Evolutionary conservation across 169 alveolate species (phyloP).

Genomic region (Plasmodium adleri): DNA sequence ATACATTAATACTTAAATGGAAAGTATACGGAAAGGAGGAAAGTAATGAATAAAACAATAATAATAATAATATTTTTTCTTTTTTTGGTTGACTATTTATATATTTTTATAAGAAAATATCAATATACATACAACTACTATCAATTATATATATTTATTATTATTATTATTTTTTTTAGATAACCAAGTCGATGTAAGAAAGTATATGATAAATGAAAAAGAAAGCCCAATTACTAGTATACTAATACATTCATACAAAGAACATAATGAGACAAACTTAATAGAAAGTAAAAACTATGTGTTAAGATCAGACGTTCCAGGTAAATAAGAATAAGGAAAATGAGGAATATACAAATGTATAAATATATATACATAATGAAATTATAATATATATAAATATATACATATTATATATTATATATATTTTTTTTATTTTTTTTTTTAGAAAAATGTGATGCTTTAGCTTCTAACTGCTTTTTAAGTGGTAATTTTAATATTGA

Average conservation of each 20-base stretch:
- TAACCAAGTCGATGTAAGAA: conserved; percentile 14
- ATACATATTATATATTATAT: too few relatives aligned
- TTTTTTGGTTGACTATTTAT: too few relatives aligned
- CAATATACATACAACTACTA: background rate
- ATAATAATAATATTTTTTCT: background rate
- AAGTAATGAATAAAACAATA: background rate
- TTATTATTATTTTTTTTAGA: background rate
- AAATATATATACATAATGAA: background rate
- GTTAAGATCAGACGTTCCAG: conserved; percentile 3
- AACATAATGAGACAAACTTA: background rate
- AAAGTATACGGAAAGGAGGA: background rate
- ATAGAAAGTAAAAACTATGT: conserved; percentile 9
- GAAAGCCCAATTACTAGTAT: conserved; percentile 12
- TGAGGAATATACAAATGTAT: background rate
- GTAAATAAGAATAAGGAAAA: background rate
- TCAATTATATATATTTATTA: background rate
- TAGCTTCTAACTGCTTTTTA: conserved; percentile 16
- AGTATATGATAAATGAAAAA: background rate
- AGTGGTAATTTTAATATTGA: conserved; percentile 20
- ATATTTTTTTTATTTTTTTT: background rate
- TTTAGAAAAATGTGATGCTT: conserved; percentile 16
- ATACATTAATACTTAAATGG: conserved; percentile 17
- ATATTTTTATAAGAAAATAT: background rate
- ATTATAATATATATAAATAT: background rate
- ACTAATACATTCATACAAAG: background rate